Evolutionary conservation across 768 basidiomycete genomes (phyloP).

Genomic region (Boletus insuetus): DNA sequence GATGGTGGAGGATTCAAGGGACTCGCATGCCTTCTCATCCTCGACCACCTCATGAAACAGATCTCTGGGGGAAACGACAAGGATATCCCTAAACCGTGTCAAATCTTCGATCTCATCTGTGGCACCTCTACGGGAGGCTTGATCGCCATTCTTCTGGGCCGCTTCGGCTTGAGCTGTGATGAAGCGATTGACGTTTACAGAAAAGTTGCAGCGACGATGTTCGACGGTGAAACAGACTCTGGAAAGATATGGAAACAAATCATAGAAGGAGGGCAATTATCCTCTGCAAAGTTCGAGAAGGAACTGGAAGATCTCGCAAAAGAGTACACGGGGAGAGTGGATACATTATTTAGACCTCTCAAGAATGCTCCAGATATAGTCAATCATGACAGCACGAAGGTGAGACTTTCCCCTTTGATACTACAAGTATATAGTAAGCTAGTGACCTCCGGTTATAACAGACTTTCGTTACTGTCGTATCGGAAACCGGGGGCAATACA

Average conservation of each 20-base stretch:
- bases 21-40: neutral
- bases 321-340: neutral
- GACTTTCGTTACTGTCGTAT: neutral
- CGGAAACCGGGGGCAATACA: neutral
- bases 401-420: neutral
- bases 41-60: neutral
- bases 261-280: neutral
- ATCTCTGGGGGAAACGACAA: neutral
- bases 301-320: neutral
- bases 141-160: neutral
- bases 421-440: too few species aligned
- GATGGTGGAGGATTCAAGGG: neutral
- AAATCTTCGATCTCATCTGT: neutral
- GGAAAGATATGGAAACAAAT: neutral
- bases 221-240: neutral
- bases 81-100: neutral
- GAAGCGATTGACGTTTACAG: neutral
- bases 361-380: neutral
- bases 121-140: neutral
- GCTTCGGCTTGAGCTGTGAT: neutral
- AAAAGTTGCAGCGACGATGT: neutral
- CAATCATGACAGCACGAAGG: neutral
- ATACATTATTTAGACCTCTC: neutral
- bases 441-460: neutral
- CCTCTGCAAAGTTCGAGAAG: neutral